Evolutionary conservation across 106 monocot genomes (phyloP).

Genomic region (Gastrodia elata): DNA sequence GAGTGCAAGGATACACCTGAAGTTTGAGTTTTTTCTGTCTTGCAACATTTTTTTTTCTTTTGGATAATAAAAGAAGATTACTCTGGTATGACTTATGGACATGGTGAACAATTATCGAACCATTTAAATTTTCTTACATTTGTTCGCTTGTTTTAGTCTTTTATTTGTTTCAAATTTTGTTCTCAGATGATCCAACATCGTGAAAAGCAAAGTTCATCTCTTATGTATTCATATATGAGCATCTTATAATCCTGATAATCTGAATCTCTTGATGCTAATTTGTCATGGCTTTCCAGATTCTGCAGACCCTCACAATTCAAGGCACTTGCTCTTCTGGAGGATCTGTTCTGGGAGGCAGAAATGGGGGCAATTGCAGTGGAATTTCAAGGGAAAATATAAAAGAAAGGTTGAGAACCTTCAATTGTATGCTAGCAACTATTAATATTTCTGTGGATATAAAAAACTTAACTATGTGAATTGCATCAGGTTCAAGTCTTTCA

Average conservation of each 20-base stretch:
- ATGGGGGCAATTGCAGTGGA: conserved; percentile 41
- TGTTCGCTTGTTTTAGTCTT: too few species aligned
- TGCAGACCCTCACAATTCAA: conserved; percentile 35
- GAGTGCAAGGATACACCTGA: too few species aligned
- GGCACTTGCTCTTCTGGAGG: conserved; percentile 14
- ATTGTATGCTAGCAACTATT: background rate
- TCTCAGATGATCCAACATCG: too few species aligned
- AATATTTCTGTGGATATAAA: background rate
- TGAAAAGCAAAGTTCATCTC: too few species aligned
- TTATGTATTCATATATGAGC: background rate
- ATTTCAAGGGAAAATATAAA: conserved; percentile 37
- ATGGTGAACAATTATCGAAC: too few species aligned
- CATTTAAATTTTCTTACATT: too few species aligned
- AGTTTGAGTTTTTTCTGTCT: too few species aligned
- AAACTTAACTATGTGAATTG: background rate
- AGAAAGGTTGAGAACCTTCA: conserved; percentile 22
- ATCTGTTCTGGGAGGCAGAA: conserved; percentile 8
- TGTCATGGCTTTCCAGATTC: conserved; percentile 18
- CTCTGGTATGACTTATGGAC: too few species aligned
- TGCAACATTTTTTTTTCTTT: too few species aligned
- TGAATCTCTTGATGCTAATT: background rate
- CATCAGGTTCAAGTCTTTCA: conserved; percentile 47
- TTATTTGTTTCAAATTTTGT: too few species aligned
- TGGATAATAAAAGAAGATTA: too few species aligned
- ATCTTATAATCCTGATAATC: background rate